Evolutionary conservation across 2,329 filamentous ascomycete genomes (phyloP).

Genomic region (Colletotrichum sansevieriae): DNA sequence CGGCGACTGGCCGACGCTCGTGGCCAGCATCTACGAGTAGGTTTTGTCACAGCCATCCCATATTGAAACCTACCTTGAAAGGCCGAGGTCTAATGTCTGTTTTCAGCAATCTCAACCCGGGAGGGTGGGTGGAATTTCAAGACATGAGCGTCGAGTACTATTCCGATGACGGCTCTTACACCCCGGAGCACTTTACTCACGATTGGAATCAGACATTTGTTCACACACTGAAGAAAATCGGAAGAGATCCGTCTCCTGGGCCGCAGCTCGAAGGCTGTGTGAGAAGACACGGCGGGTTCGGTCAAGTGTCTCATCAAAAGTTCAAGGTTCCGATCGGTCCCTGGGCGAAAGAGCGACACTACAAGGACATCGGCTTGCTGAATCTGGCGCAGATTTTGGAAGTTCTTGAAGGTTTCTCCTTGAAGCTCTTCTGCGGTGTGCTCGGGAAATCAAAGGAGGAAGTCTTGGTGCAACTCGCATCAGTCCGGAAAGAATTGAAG

Average conservation of each 20-base stretch:
- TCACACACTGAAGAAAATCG: constrained; percentile 38
- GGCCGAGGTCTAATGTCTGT: not conserved
- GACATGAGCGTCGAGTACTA: constrained; percentile 41
- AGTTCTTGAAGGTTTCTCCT: constrained; percentile 45
- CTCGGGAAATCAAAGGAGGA: constrained; percentile 48
- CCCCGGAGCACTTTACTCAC: constrained; percentile 39
- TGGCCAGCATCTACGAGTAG: constrained; percentile 45
- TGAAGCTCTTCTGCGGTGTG: constrained; percentile 48
- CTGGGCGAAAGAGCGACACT: constrained; percentile 52
- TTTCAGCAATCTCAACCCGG: constrained; percentile 51
- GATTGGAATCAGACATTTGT: constrained; percentile 45
- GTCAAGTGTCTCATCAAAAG: constrained; percentile 47
- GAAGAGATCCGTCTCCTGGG: constrained; percentile 46
- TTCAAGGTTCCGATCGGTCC: constrained; percentile 52
- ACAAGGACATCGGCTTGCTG: constrained; percentile 49
- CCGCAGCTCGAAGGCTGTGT: constrained; percentile 48
- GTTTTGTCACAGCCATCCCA: not conserved
- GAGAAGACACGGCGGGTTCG: constrained; percentile 51
- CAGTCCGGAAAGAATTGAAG: constrained; percentile 48
- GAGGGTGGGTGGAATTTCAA: constrained; percentile 52
- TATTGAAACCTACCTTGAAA: too few relatives aligned
- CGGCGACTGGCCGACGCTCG: constrained; percentile 48
- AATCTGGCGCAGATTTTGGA: constrained; percentile 42
- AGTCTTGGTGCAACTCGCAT: constrained; percentile 46
- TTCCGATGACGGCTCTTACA: constrained; percentile 5